Base-by-base conservation (phyloP, 169 alveolate genomes). In the Theileria orientalis region DNA sequence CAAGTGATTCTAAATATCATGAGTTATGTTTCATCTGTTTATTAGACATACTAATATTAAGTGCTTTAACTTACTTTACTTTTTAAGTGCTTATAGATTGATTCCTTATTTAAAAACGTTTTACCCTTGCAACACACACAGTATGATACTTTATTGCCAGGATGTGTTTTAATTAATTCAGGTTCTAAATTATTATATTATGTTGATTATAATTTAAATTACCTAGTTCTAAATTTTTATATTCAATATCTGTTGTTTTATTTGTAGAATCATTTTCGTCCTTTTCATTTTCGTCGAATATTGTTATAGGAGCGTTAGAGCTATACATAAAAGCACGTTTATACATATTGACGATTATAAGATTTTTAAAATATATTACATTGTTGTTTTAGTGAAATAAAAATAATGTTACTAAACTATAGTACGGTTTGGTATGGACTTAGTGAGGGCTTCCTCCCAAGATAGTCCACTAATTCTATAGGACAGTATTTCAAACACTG, bases 371-470 rank as follows among this genome's bases (percentile, higher is more conserved):
- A 56, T 2, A 7, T 32, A 5, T n/a, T 13, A 32, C 2, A 21
- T 40, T 16, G 35, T n/a, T 35, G 0, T 23, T 35, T 35, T 3
- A 6, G 0, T 40, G 19, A 5, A 21, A 62, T 40, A 16, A 32
- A 35, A 69, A 7, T 51, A 61, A 16, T 21, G 42, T 60, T 2
- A 60, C 52, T 8, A 49, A 25, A 8, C 59, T 40, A 25, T 32
- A 2, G 82, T 46, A 19, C 80, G 49, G 47, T 32, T 57, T 74
- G 89, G 89, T 19, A 82, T 57, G 35, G 73, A 73, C 46, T 13
- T 52, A 14, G 66, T 72, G 61, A 82, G 67, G 60, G 85, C 80
- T 23, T 82, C 76, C 41, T 73, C 83, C 89, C 89, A 82, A 23
- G 85, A 63, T 41, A 54, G 7, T 62, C 46, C 64, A 69, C 68